These are phyloP conservation scores for Hypomyces perniciosus DNA, from an alignment of 2,329 filamentous ascomycete genomes.

Conservation along the genomic window DNA sequence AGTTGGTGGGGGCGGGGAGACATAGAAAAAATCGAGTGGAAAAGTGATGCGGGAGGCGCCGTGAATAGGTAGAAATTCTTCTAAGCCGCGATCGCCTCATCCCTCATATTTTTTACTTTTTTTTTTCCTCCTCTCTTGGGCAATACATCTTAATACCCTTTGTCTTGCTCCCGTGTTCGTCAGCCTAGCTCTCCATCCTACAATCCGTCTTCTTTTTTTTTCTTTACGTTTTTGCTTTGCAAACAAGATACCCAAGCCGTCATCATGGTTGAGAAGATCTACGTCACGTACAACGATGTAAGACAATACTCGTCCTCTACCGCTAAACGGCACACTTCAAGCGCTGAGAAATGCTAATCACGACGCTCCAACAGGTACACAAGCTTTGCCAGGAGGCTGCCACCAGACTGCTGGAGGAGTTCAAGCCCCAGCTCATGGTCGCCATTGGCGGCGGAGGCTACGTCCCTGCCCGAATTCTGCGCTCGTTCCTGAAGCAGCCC, in stretches of 20 bases:
- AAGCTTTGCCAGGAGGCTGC: conserved; percentile 91
- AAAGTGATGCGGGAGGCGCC: not conserved
- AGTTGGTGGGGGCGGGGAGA: conserved; percentile 10
- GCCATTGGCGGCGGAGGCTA: conserved; percentile 97
- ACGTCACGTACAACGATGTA: conserved; percentile 90
- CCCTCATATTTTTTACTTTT: conserved; percentile 1
- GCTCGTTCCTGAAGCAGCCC: conserved; percentile 90
- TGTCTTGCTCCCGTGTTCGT: conserved; percentile 8
- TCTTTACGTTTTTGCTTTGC: not conserved
- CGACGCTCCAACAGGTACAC: conserved; percentile 63
- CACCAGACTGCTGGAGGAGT: conserved; percentile 70
- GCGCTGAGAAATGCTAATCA: not conserved
- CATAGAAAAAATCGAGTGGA: conserved; percentile 16
- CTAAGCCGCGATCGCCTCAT: conserved; percentile 11
- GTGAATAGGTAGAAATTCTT: not conserved
- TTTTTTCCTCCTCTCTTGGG: conserved; percentile 15
- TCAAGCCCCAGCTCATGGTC: conserved; percentile 94
- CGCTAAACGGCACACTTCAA: not conserved
- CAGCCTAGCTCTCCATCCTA: not conserved
- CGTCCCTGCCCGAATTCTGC: conserved; percentile 91
- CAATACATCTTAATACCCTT: conserved; percentile 7
- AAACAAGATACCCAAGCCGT: conserved; percentile 15
- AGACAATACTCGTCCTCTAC: conserved; percentile 24
- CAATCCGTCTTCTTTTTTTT: conserved; percentile 2
- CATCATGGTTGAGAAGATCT: conserved; percentile 78